These are phyloP conservation scores for Dichotomopilus funicola DNA, from an alignment of 2,329 filamentous ascomycete species.

Conservation along the genomic window DNA sequence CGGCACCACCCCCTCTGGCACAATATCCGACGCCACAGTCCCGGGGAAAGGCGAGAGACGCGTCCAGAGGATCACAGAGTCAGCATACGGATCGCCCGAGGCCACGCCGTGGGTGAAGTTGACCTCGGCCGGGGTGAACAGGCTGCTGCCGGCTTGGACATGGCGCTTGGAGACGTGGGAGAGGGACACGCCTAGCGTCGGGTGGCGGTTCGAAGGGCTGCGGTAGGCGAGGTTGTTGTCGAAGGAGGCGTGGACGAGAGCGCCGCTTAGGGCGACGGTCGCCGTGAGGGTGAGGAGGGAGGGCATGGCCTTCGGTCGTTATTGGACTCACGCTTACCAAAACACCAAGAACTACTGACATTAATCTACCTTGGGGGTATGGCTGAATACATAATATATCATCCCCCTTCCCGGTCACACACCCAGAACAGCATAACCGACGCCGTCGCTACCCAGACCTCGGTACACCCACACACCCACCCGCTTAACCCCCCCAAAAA, in stretches of 20 bases:
- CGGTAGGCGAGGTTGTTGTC: conserved; percentile 11
- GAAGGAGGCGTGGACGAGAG: conserved; percentile 4
- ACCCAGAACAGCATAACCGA: background rate
- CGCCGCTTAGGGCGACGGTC: background rate
- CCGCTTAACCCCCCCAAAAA: no score
- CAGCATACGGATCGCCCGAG: conserved; percentile 42
- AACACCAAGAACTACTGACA: no score
- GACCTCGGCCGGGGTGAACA: conserved; percentile 28
- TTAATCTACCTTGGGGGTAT: no score
- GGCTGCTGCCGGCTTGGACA: background rate
- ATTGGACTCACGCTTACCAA: no score
- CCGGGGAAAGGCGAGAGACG: conserved; percentile 37
- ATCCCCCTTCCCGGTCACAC: no score
- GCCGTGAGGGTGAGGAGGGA: background rate
- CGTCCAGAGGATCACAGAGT: conserved; percentile 48
- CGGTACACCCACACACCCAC: background rate
- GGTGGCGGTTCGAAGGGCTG: conserved; percentile 13
- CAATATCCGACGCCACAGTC: conserved; percentile 39
- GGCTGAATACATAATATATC: no score
- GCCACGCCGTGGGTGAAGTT: conserved; percentile 56
- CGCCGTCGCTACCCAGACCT: background rate
- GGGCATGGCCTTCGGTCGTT: conserved; percentile 4
- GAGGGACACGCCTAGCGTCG: conserved; percentile 8
- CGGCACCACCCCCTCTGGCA: conserved; percentile 33
- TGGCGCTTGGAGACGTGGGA: conserved; percentile 8